phyloP scores from a whole-genome alignment of 768 basidiomycete species.

The Fistulinella prunicolor region DNA sequence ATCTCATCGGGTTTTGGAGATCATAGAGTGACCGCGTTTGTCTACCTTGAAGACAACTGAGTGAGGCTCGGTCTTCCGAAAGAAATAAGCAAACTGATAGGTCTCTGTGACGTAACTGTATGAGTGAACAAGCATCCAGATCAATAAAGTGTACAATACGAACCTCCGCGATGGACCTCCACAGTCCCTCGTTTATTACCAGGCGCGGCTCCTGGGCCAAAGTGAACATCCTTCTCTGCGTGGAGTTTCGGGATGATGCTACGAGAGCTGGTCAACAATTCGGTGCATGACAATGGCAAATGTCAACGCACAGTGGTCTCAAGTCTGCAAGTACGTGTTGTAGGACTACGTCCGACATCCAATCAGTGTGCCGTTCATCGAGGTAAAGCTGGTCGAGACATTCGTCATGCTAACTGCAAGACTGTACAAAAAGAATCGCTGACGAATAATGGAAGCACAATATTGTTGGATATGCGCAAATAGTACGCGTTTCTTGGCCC shows the following conservation, averaged over 20 bases:
- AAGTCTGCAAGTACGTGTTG: constrained; percentile 81
- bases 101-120: constrained; percentile 47
- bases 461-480: constrained; percentile 70
- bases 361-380: constrained; percentile 81
- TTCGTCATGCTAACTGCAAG: constrained; percentile 6
- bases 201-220: constrained; percentile 38
- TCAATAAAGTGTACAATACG: neutral
- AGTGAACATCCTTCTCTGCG: constrained; percentile 49
- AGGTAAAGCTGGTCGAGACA: constrained; percentile 61
- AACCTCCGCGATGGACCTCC: constrained; percentile 85
- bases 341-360: constrained; percentile 85
- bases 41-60: constrained; percentile 79
- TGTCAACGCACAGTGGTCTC: constrained; percentile 54
- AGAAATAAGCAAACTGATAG: constrained; percentile 91
- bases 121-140: constrained; percentile 4
- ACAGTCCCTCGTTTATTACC: constrained; percentile 65
- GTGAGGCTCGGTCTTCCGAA: constrained; percentile 79
- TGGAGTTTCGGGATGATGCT: constrained; percentile 69
- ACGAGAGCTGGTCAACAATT: constrained; percentile 2
- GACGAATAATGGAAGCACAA: constrained; percentile 79
- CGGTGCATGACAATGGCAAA: neutral
- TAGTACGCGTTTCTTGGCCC: constrained; percentile 76
- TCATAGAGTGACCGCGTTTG: neutral
- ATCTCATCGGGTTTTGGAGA: neutral
- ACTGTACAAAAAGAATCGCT: constrained; percentile 18